Percentiles rank a stretch among this genome's conserved stretches.
Conservation (phyloP, 805 yeast genomes). For the Pichia heedii region DNA sequence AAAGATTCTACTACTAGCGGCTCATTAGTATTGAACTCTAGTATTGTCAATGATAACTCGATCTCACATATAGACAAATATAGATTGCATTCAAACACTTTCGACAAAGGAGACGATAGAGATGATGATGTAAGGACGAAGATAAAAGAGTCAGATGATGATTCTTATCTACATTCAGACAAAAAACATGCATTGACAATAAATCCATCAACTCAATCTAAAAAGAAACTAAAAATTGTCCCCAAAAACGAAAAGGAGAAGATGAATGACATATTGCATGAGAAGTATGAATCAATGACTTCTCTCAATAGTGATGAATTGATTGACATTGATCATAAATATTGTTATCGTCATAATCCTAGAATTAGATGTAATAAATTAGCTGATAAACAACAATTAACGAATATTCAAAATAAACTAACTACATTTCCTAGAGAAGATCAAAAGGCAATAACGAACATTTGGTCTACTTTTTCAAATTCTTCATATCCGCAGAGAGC, state of each 20-base stretch:
- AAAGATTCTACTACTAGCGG: background rate
- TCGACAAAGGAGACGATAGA: too few relatives aligned
- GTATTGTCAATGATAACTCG: too few relatives aligned
- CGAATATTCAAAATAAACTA: conserved; percentile 47
- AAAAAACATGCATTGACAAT: too few relatives aligned
- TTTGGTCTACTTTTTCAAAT: conserved; percentile 76
- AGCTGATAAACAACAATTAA: conserved; percentile 57
- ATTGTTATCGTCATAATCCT: conserved; percentile 92
- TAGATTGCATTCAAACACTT: too few relatives aligned
- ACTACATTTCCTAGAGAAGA: conserved; percentile 60
- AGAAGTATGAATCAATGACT: background rate
- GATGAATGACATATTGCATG: background rate
- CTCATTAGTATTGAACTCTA: background rate
- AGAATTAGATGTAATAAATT: conserved; percentile 65
- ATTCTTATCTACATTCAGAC: too few relatives aligned
- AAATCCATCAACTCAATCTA: background rate
- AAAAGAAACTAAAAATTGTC: background rate
- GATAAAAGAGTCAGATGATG: too few relatives aligned
- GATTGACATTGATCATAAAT: conserved; percentile 50
- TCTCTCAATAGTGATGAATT: conserved; percentile 18
- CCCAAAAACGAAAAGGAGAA: background rate
- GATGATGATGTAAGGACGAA: too few relatives aligned
- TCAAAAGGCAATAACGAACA: conserved; percentile 67
- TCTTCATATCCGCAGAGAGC: conserved; percentile 64
- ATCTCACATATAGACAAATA: too few relatives aligned